A percentile compares a stretch with the other conserved stretches of the same genome.
Evolutionary conservation across 2,329 filamentous ascomycete genomes (phyloP).

Genomic region (Ciborinia camelliae): DNA sequence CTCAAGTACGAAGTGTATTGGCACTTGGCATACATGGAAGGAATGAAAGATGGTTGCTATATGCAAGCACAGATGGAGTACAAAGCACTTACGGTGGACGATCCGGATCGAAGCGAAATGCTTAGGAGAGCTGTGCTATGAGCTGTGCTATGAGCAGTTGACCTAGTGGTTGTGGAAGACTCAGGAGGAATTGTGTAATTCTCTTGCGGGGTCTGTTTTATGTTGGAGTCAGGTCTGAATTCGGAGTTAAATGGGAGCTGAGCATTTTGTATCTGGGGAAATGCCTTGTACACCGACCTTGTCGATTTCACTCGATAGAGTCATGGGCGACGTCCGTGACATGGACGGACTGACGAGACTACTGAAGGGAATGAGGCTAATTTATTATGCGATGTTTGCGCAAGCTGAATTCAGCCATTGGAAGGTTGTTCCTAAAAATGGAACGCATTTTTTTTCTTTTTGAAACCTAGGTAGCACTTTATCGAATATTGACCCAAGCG

Average conservation of each 20-base stretch:
- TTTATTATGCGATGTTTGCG: background rate
- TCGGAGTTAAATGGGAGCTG: conserved; percentile 6
- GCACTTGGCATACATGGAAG: conserved; percentile 16
- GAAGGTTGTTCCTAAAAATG: background rate
- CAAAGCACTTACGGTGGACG: background rate
- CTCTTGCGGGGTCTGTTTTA: background rate
- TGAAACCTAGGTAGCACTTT: background rate
- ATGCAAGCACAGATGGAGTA: conserved; percentile 13
- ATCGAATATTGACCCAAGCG: background rate
- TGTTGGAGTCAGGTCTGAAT: background rate
- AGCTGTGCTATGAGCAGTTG: no score
- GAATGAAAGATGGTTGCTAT: conserved; percentile 12
- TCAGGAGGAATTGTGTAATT: background rate
- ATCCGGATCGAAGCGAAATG: conserved; percentile 1
- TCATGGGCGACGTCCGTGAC: background rate
- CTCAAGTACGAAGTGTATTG: conserved; percentile 15
- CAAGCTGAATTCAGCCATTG: background rate
- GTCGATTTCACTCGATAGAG: conserved; percentile 1
- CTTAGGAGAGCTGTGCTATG: conserved; percentile 8
- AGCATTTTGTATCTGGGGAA: conserved; percentile 1
- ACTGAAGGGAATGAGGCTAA: background rate
- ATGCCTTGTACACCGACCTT: background rate
- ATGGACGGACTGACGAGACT: background rate
- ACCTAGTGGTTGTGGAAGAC: conserved; percentile 7
- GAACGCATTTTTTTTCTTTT: background rate